Evolutionary conservation across 352 stramenopile species (phyloP).

Genomic region (Phytopythium montanum): DNA sequence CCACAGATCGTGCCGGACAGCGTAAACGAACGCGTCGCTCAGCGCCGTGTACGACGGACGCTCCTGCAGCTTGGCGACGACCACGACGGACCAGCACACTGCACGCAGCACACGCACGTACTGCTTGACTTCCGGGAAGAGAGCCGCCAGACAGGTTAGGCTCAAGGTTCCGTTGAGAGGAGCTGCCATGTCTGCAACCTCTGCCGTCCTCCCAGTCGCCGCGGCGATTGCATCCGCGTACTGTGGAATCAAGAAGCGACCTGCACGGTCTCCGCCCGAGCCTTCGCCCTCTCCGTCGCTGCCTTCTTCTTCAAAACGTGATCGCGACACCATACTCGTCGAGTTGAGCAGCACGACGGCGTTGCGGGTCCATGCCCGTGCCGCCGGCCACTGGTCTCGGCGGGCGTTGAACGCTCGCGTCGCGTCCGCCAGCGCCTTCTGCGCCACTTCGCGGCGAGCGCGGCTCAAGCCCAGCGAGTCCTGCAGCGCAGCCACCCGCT

Average conservation of each 20-base stretch:
- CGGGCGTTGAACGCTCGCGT: conserved; percentile 63
- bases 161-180: not conserved
- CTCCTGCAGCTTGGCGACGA: conserved; percentile 73
- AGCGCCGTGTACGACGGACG: conserved; percentile 62
- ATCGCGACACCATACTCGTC: conserved; percentile 29
- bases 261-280: conserved; percentile 5
- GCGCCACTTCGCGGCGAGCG: conserved; percentile 51
- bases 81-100: conserved; percentile 72
- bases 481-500: conserved; percentile 62
- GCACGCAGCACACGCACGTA: conserved; percentile 62
- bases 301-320: conserved; percentile 13
- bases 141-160: conserved; percentile 37
- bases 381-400: conserved; percentile 50
- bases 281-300: conserved; percentile 9
- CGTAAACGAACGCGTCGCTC: conserved; percentile 57
- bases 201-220: conserved; percentile 5
- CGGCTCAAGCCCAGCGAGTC: conserved; percentile 60
- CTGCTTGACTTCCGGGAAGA: conserved; percentile 66
- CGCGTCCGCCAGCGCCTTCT: conserved; percentile 52
- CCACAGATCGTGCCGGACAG: conserved; percentile 54
- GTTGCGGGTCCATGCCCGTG: conserved; percentile 52
- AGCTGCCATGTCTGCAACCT: not conserved
- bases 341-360: conserved; percentile 53
- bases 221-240: conserved; percentile 41
- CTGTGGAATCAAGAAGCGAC: conserved; percentile 38